These are phyloP conservation scores for Canavalia gladiata DNA, from an alignment of 306 rosid genomes.

Conservation along the genomic window DNA sequence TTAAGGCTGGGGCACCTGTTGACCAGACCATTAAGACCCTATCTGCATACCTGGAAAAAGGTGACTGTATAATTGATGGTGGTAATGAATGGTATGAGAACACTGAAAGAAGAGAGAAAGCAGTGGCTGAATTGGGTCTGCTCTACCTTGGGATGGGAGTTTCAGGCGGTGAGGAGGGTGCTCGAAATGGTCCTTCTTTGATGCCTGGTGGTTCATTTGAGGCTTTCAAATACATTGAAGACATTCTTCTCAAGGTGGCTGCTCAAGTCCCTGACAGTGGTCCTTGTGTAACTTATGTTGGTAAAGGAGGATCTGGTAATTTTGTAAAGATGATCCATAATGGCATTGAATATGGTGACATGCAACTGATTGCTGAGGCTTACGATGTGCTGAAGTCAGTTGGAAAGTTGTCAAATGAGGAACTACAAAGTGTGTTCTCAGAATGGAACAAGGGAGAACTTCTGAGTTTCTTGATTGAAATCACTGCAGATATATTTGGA, in stretches of 20 bases:
- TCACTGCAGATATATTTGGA: constrained; percentile 89
- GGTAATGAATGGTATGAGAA: constrained; percentile 99
- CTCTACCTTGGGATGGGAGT: constrained; percentile 98
- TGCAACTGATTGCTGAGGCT: constrained; percentile 97
- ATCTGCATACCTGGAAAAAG: constrained; percentile 80
- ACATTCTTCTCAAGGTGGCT: constrained; percentile 93
- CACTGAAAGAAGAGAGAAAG: constrained; percentile 91
- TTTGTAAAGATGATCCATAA: constrained; percentile 96
- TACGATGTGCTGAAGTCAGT: constrained; percentile 90
- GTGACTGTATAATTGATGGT: constrained; percentile 92
- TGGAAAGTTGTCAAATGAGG: constrained; percentile 90
- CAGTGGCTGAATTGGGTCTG: constrained; percentile 71
- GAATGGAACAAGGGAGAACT: constrained; percentile 98
- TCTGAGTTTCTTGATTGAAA: constrained; percentile 89
- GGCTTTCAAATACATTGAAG: constrained; percentile 87
- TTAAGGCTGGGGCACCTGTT: constrained; percentile 95
- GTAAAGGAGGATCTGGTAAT: constrained; percentile 95
- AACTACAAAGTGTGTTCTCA: constrained; percentile 70
- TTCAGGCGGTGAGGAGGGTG: constrained; percentile 98
- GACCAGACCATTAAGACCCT: constrained; percentile 95
- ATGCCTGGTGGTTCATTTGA: constrained; percentile 96
- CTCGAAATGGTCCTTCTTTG: constrained; percentile 90
- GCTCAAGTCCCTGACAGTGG: constrained; percentile 95
- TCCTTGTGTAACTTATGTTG: constrained; percentile 88
- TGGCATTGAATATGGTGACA: constrained; percentile 94